These are phyloP conservation scores for Sesbania bispinosa DNA, from an alignment of 306 rosid species.

Conservation along the genomic window DNA sequence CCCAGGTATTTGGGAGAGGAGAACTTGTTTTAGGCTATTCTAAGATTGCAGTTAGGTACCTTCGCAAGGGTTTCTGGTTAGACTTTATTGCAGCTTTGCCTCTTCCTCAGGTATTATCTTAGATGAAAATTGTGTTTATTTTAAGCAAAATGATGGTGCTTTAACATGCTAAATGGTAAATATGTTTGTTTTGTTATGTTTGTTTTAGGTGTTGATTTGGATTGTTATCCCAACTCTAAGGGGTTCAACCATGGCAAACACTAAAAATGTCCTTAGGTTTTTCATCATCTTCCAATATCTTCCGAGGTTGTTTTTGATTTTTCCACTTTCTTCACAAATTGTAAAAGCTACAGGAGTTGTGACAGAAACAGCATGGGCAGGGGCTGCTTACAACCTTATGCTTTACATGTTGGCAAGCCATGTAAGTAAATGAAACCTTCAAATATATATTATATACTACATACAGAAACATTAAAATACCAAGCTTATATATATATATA, in stretches of 20 bases:
- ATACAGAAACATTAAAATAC: not conserved
- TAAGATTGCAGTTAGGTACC: constrained; percentile 49
- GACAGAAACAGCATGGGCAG: constrained; percentile 96
- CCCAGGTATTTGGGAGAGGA: constrained; percentile 57
- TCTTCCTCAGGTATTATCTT: constrained; percentile 47
- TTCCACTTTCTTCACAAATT: constrained; percentile 86
- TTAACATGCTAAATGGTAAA: not conserved
- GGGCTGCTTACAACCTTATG: constrained; percentile 91
- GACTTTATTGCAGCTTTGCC: constrained; percentile 54
- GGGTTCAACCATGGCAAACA: constrained; percentile 84
- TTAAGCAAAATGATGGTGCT: not conserved
- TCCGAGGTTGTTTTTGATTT: constrained; percentile 74
- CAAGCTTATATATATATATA: not conserved
- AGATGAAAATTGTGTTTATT: not conserved
- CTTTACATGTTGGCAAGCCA: constrained; percentile 98
- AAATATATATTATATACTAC: too few relatives aligned
- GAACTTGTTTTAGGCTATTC: constrained; percentile 48
- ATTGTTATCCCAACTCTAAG: constrained; percentile 68
- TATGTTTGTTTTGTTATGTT: not conserved
- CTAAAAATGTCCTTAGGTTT: constrained; percentile 77
- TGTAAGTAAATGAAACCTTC: constrained; percentile 47
- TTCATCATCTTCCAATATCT: constrained; percentile 74
- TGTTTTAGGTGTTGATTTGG: constrained; percentile 80
- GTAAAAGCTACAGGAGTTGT: constrained; percentile 83
- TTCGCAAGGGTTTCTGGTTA: constrained; percentile 44